Evolutionary conservation across 2,329 filamentous ascomycete species (phyloP), one percentile per base, ranked within the genome.

Genomic region (Aspergillus sp.): DNA sequence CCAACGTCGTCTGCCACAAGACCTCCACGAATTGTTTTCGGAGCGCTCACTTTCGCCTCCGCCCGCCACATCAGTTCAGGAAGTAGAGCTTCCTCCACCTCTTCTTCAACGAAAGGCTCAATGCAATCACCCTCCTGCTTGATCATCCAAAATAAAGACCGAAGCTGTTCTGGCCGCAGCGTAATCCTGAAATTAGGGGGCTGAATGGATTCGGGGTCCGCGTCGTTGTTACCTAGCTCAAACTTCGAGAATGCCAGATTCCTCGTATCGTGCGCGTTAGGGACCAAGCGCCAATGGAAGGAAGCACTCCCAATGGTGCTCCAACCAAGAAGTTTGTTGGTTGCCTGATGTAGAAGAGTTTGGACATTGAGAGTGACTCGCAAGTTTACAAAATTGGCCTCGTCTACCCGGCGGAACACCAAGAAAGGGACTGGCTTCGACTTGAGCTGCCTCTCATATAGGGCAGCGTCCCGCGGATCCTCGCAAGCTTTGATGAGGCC

Each of bases 1-100:
- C 85, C 87, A 36, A 88, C 85, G 49, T 85, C 79, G 66, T 89
- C 86, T 2, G 86, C 86, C 36, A 89, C 76, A 18, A 90, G 78
- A 5, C 87, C 87, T 12, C 87, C 87, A 18, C 79, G 80, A 46
- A 87, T 63, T 11, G 61, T 56, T 39, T 67, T 70, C 62, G 32
- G 60, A 39, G 55, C 77, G 52, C n/a, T 70, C 24, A 39, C 76
- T 69, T 59, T 79, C 65, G n/a, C 85, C 68, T 88, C 86, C 2
- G 81, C 80, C 58, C 84, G 81, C 83, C 85, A 89, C 11, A 81
- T 78, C 31, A 87, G 67, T 22, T 78, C 68, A 0, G 76, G 66
- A 12, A 87, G 68, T 1, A 80, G 60, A 2, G 79, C 80, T 68
- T 90, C 87, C 59, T 86, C 85, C 0, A 82, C 71, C 64, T 87